Evolutionary conservation across 257 asterid genomes (phyloP), one percentile per base, ranked within the genome.

Genomic region (Rauvolfia tetraphylla): DNA sequence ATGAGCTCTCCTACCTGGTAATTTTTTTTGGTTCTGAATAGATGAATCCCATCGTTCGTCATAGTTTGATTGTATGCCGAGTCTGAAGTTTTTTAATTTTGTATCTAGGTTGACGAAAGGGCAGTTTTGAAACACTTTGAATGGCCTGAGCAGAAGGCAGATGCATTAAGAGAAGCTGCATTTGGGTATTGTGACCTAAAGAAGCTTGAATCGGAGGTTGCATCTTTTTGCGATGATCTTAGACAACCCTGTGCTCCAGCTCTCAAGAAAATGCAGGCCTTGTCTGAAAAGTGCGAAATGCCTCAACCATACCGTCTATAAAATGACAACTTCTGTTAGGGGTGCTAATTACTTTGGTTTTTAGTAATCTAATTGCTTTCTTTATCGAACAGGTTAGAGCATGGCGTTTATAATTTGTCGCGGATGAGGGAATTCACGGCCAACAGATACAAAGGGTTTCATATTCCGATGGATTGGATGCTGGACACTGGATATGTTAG

Each of bases 101-200:
- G 34, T 68, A 63, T 44, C 17, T 67, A 95, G 99, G 98, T 93
- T 77, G 99, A 95, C 72, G 99, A 95, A 86, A 95, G 98, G 80
- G 98, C 99, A n/a, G 99, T 95, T 73, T 79, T 95, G 83, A 95
- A 95, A 87, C 99, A 95, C 88, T 95, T 95, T 36, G 85, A 90
- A 18, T 95, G 99, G 99, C 99, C 99, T 5, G 99, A 95, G 74
- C 87, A 90, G 75, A 95, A 90, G 75, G 99, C 99, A 4, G 99
- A 95, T 84, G 96, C 96, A 33, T 80, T 95, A 54, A 85, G 99
- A 82, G 99, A 95, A 89, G 99, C 99, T 72, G 99, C 98, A 62
- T 95, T 95, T 79, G 98, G 97, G 4, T 95, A 91, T 83, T 85
- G 91, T 71, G 99, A 95, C 85, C 77, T 95, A 18, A 93, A 89